phyloP scores from a whole-genome alignment of 805 yeast species.

The Candida silvatica region DNA sequence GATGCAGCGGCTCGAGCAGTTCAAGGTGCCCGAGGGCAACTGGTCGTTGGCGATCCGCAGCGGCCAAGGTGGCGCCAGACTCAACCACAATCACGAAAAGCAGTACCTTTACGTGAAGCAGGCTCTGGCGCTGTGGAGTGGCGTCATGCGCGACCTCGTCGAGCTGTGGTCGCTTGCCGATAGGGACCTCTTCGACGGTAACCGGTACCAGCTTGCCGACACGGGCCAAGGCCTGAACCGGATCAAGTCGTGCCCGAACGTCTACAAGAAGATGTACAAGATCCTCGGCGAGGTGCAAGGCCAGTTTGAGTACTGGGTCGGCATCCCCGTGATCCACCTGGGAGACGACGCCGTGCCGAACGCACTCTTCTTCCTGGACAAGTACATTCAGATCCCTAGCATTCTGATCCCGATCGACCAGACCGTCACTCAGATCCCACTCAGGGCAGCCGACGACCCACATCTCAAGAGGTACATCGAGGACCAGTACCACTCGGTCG shows the following conservation, averaged over 20 bases:
- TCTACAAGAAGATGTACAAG: slow-evolving; percentile 62
- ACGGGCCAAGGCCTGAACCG: slow-evolving; percentile 82
- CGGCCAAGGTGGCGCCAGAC: slow-evolving; percentile 62
- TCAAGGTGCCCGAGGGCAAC: slow-evolving; percentile 22
- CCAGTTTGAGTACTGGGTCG: slow-evolving; percentile 62
- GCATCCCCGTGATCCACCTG: slow-evolving; percentile 70
- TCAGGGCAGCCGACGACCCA: slow-evolving; percentile 36
- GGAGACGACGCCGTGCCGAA: slow-evolving; percentile 85
- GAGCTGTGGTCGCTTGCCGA: slow-evolving; percentile 73
- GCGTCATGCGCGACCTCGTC: slow-evolving; percentile 72
- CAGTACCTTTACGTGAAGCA: slow-evolving; percentile 72
- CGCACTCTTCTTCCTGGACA: slow-evolving; percentile 70
- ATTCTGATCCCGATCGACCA: slow-evolving; percentile 67
- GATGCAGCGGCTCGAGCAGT: slow-evolving; percentile 43
- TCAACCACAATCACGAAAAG: slow-evolving; percentile 64
- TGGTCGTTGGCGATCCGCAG: slow-evolving; percentile 54
- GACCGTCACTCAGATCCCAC: slow-evolving; percentile 46
- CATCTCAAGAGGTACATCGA: slow-evolving; percentile 40
- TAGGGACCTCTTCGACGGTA: slow-evolving; percentile 52
- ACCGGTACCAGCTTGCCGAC: slow-evolving; percentile 49
- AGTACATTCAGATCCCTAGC: slow-evolving; percentile 72
- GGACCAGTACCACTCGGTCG: slow-evolving; percentile 48
- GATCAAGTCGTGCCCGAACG: slow-evolving; percentile 63
- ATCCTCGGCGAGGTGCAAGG: slow-evolving; percentile 60
- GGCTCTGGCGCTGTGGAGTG: slow-evolving; percentile 67